These are phyloP conservation scores for Coniferiporia sulphurascens DNA, from an alignment of 1,284 basidiomycete species.

Conservation along the genomic window DNA sequence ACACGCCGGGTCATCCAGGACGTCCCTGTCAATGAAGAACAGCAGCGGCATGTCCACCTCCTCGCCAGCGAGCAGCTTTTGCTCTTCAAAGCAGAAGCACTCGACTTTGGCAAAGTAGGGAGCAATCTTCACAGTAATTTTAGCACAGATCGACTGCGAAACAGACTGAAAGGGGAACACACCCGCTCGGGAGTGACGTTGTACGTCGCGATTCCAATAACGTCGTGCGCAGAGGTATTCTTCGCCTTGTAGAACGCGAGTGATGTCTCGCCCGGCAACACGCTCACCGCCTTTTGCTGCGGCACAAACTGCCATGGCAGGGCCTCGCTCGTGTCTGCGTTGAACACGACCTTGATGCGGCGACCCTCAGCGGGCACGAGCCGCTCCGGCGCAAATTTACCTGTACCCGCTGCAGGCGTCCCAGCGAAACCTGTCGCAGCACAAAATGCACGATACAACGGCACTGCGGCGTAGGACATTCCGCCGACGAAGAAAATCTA, in stretches of 20 bases:
- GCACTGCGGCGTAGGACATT: slow-evolving; percentile 93
- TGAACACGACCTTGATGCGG: slow-evolving; percentile 93
- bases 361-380: slow-evolving; percentile 71
- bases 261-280: slow-evolving; percentile 94
- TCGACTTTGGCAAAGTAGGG: slow-evolving; percentile 99
- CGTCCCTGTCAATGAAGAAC: slow-evolving; percentile 98
- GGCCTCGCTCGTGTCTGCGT: slow-evolving; percentile 85
- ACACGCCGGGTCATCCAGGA: slow-evolving; percentile 88
- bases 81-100: slow-evolving; percentile 99
- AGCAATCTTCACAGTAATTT: slow-evolving; percentile 65
- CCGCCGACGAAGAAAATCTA: slow-evolving; percentile 82
- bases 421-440: slow-evolving; percentile 96
- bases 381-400: slow-evolving; percentile 76
- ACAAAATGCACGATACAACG: slow-evolving; percentile 96
- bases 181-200: slow-evolving; percentile 93
- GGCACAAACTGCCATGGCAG: slow-evolving; percentile 94
- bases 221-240: slow-evolving; percentile 81
- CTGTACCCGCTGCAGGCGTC: slow-evolving; percentile 84
- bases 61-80: slow-evolving; percentile 90
- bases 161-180: slow-evolving; percentile 27
- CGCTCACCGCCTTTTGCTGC: slow-evolving; percentile 85
- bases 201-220: slow-evolving; percentile 98
- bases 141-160: neutral
- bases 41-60: slow-evolving; percentile 98
- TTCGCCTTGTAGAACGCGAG: slow-evolving; percentile 95